phyloP scores from a whole-genome alignment of 2,329 filamentous ascomycete genomes.

The Neurospora crassa region DNA sequence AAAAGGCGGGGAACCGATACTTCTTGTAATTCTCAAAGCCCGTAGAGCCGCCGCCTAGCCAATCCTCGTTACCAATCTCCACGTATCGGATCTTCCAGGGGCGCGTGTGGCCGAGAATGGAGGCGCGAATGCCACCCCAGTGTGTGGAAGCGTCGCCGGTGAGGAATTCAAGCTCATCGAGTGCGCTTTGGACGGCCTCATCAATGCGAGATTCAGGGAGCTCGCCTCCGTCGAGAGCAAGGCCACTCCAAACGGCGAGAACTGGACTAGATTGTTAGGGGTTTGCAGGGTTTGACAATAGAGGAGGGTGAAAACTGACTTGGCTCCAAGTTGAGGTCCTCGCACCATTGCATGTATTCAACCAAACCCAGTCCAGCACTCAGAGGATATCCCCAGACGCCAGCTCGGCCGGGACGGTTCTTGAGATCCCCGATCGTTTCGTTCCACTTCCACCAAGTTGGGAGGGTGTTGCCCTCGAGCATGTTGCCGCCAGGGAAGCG shows the following conservation, averaged over 20 bases:
- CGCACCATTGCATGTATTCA: conserved; percentile 52
- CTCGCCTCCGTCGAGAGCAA: conserved; percentile 43
- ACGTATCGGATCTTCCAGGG: conserved; percentile 53
- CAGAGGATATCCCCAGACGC: conserved; percentile 51
- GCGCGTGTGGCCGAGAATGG: conserved; percentile 46
- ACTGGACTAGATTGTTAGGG: conserved; percentile 23
- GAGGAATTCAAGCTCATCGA: conserved; percentile 56
- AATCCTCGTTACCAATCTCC: conserved; percentile 61
- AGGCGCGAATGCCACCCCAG: conserved; percentile 48
- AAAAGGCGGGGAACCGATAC: conserved; percentile 49
- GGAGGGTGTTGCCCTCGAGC: conserved; percentile 37
- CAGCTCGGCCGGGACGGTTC: conserved; percentile 44
- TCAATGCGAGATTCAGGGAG: conserved; percentile 42
- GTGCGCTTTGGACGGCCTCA: conserved; percentile 47
- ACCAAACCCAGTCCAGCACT: conserved; percentile 53
- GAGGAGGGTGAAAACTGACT: conserved; percentile 21
- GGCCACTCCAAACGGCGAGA: conserved; percentile 48
- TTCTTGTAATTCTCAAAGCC: conserved; percentile 40
- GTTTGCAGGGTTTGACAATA: background rate
- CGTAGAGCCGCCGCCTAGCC: conserved; percentile 39
- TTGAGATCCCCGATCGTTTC: conserved; percentile 44
- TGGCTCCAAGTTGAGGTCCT: conserved; percentile 49
- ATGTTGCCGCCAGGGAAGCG: conserved; percentile 59
- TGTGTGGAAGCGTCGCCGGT: conserved; percentile 41
- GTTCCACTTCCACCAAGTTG: conserved; percentile 41